Evolutionary conservation across 805 yeast genomes (phyloP), one percentile per base, ranked within the genome.

Genomic region (Brettanomyces sp.): DNA sequence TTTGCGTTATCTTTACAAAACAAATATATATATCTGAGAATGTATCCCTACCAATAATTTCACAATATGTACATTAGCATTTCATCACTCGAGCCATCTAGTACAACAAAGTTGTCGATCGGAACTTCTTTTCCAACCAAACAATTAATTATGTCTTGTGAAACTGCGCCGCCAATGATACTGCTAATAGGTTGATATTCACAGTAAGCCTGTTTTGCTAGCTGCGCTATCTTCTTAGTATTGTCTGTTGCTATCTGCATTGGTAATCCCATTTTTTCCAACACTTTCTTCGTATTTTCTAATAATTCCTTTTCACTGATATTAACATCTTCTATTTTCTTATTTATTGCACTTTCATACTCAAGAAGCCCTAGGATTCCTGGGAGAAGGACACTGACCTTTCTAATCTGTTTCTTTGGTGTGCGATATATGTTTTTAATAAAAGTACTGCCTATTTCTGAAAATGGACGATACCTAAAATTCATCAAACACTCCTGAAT

Each of bases 111-210:
- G 59, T 93, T 93, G 59, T 88, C 90, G 36, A 90, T 70, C 3
- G 97, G 95, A 38, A 80, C 72, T 54, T 86, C 89, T 53, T 81
- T 78, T 53, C 77, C 76, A 39, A 93, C 83, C 44, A 91, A 63
- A 45, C 74, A 79, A 65, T 93, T 93, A 41, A 93, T 84, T 12
- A 88, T 82, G 60, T 90, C 96, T 64, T 93, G 99, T 2, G 95
- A 85, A 23, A 91, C 64, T 1, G 87, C 74, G 1, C 98, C 99
- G 5, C 98, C 99, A 5, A 91, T 54, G 2, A 93, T 76, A 0
- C 98, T 95, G 4, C 93, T 79, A 0, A 82, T 81, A 1, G 97
- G 96, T 9, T 88, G 74, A 52, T 85, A 77, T 57, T 89, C 95
- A 2, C 87, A 63, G 50, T 56, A 68, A 6, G 72, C 72, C 56